Base-by-base conservation (phyloP, 2,329 filamentous ascomycete genomes). In the Cladosporium sp. region DNA sequence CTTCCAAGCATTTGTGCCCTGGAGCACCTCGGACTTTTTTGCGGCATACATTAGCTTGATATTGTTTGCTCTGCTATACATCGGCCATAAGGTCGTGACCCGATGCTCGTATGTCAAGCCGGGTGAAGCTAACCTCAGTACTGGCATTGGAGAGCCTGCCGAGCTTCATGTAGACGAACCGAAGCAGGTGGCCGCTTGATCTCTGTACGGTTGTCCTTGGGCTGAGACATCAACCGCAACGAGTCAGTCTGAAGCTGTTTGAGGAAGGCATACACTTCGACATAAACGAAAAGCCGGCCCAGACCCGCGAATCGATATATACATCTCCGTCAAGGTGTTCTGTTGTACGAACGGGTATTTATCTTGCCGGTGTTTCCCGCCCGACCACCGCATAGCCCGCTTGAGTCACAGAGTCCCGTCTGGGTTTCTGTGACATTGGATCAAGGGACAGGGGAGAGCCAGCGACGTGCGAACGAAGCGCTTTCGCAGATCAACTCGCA, bases 1-100 rank as follows among this genome's bases (percentile, higher is more conserved):
- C 0, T 93, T 90, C 57, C 78, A 83, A 0, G 85, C 90, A 1
- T 93, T 92, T 59, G 64, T 90, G 3, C 75, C 76, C 4, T 92
- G 85, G 87, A 76, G 80, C 52, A 62, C 85, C 0, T 77, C 83
- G 6, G 81, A 78, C 7, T 93, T 92, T 64, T n/a, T n/a, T n/a
- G n/a, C n/a, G n/a, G n/a, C n/a, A n/a, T n/a, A n/a, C n/a, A n/a
- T n/a, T n/a, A n/a, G 88, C 76, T 78, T 91, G 42, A 78, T 77
- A 4, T 68, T 89, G 2, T 88, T 86, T 61, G 85, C 85, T 0
- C 55, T 83, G 0, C 69, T 92, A 2, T 91, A 80, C 62, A 36
- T 84, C 2, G 80, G 78, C 4, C 91, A 85, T 82, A 93, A 92
- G 66, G 22, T 87, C 53, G 69, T 83, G 11, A 73, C 78, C 40